Evolutionary conservation across 495 filamentous ascomycete genomes (phyloP), one percentile per base, ranked within the genome.

Genomic region (Xylaria curta): DNA sequence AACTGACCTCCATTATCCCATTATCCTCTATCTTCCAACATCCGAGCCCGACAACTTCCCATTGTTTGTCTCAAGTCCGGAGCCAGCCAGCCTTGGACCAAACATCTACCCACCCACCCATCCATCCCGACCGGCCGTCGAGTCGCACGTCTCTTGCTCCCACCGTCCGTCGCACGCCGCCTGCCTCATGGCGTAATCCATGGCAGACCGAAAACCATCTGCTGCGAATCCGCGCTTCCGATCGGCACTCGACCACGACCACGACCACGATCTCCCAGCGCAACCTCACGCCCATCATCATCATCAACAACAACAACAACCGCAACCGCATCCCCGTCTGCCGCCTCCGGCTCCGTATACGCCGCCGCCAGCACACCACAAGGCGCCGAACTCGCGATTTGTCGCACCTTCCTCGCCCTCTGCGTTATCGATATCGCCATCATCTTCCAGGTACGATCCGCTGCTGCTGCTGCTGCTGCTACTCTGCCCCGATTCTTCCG

Each of bases 181-280:
- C 78, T 80, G 80, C 76, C 81, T 76, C 78, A 87, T 87, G 85
- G 85, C 85, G 85, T 87, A 85, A 85, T 85, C 83, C 85, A 87
- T 87, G 85, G 85, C 85, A 87, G 85, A 87, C 82, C 84, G 83
- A 85, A 85, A 76, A 74, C 73, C 71, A 71, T 69, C 82, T 80
- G 82, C 82, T 80, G 82, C 82, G 82, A 82, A 79, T 72, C 78
- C 74, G 83, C 83, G 83, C 81, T 85, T 83, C 80, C 82, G 83
- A 86, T 84, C 85, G 85, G 84, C 80, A 78, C 76, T 83, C 78
- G 82, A 87, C 77, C 81, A 83, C 83, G 36, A 68, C 40, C 81
- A 83, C 83, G 36, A 68, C 40, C 53, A 44, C 31, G 49, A 71
- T 71, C 69, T 33, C 3, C 46, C 68, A 63, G 68, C 59, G 68